Evolutionary conservation across 495 filamentous ascomycete species (phyloP), one percentile per base, ranked within the genome.

Genomic region (Rostrohypoxylon terebratum): DNA sequence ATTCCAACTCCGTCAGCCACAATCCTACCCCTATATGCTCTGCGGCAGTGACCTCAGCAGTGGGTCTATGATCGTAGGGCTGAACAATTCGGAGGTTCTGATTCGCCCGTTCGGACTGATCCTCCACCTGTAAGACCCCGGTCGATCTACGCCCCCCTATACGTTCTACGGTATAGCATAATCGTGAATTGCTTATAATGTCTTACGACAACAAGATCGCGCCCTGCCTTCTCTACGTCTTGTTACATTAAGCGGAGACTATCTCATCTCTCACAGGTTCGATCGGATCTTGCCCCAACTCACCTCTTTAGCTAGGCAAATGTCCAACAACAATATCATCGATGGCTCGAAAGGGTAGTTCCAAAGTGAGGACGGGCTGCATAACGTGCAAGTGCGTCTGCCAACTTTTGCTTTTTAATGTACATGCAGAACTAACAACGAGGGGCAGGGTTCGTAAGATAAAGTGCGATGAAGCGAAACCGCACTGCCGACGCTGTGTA

Each of bases 401-500:
- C 58, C 53, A 45, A 23, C 16, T n/a, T 31, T 28, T 28, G 28
- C 28, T 5, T 28, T 28, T 20, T 20, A 13, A 54, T 34, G 1
- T 11, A 38, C 28, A n/a, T 48, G 50, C 11, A 50, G 36, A 25
- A 36, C 25, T 72, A 38, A 66, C 20, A 16, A 3, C n/a, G 6
- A 44, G 20, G 9, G 0, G 44, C 16, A 87, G 86, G 61, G 76
- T 83, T n/a, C 82, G 86, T 8, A 82, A 80, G 48, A 81, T 88
- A 6, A 87, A 87, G 75, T 88, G 85, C 54, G 86, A 86, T 51
- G 85, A 88, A 64, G 78, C 74, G 11, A 87, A 83, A 47, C 86
- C 86, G 0, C 57, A 45, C 5, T 88, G 86, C 66, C 67, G 66
- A 14, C 82, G 84, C 7, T 88, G 86, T 66, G 75, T 77, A 7